These are phyloP conservation scores for Mortierella sp. DNA, from an alignment of 371 early-diverging fungal species.

Conservation along the genomic window DNA sequence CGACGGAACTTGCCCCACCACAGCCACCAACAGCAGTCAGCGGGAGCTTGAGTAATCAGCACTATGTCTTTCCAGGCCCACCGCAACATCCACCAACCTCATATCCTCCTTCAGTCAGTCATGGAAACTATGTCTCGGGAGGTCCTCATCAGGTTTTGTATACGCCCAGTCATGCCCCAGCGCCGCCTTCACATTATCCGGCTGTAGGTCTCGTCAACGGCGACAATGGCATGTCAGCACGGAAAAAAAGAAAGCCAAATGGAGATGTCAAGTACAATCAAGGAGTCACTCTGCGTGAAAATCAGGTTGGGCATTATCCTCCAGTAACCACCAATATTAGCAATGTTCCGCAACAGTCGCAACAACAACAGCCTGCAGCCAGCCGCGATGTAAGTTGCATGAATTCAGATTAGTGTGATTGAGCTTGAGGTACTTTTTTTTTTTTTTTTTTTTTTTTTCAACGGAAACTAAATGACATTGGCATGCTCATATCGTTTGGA, in stretches of 20 bases:
- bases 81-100: conserved; percentile 12
- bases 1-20: conserved; percentile 3
- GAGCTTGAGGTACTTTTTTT: background rate
- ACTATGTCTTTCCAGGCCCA: background rate
- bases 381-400: conserved; percentile 26
- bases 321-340: conserved; percentile 8
- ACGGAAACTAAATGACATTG: too few species aligned
- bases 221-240: conserved; percentile 14
- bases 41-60: conserved; percentile 8
- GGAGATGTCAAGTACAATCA: conserved; percentile 28
- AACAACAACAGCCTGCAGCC: conserved; percentile 9
- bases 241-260: conserved; percentile 38
- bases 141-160: background rate
- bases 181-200: background rate
- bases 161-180: background rate
- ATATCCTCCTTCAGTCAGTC: conserved; percentile 16
- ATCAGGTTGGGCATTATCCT: conserved; percentile 22
- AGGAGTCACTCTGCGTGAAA: conserved; percentile 19
- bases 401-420: too few species aligned
- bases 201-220: background rate
- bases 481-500: too few species aligned
- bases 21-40: conserved; percentile 10
- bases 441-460: background rate
- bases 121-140: background rate
- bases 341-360: background rate